These are phyloP conservation scores for Senna tora DNA, from an alignment of 306 rosid genomes.

Conservation along the genomic window DNA sequence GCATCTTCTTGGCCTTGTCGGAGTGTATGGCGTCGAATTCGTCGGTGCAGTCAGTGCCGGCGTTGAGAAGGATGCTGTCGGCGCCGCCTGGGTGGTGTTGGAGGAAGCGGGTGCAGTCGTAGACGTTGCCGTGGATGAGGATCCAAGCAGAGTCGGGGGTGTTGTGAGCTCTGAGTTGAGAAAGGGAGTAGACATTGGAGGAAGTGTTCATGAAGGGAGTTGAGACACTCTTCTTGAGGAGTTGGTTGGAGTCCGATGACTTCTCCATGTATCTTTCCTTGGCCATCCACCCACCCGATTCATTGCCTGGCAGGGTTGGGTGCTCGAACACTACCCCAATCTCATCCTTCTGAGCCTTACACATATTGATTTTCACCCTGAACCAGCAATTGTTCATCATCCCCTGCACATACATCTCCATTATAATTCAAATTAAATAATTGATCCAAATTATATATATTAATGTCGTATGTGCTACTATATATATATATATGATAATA, in stretches of 20 bases:
- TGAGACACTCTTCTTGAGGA: constrained; percentile 62
- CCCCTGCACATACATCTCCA: constrained; percentile 61
- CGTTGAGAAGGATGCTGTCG: constrained; percentile 84
- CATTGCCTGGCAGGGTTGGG: constrained; percentile 79
- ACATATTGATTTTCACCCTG: constrained; percentile 64
- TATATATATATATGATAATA: not conserved
- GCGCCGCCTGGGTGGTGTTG: constrained; percentile 87
- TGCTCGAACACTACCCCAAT: constrained; percentile 79
- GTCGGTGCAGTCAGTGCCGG: constrained; percentile 89
- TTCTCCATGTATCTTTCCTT: constrained; percentile 53
- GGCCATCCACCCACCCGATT: constrained; percentile 92
- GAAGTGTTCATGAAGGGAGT: constrained; percentile 67
- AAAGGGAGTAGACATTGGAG: constrained; percentile 49
- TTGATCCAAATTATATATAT: no score
- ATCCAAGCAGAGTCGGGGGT: constrained; percentile 71
- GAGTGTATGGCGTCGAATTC: constrained; percentile 93
- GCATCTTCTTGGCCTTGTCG: constrained; percentile 75
- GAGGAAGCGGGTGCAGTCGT: constrained; percentile 76
- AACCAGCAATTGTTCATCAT: constrained; percentile 99
- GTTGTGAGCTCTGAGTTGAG: constrained; percentile 65
- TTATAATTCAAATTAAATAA: no score
- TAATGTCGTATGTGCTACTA: no score
- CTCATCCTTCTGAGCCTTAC: constrained; percentile 67
- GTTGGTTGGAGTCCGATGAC: constrained; percentile 40
- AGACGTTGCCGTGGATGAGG: constrained; percentile 67